Evolutionary conservation across 1,139 yeast species (phyloP).

Genomic region (Debaryomycetaceae sp.): DNA sequence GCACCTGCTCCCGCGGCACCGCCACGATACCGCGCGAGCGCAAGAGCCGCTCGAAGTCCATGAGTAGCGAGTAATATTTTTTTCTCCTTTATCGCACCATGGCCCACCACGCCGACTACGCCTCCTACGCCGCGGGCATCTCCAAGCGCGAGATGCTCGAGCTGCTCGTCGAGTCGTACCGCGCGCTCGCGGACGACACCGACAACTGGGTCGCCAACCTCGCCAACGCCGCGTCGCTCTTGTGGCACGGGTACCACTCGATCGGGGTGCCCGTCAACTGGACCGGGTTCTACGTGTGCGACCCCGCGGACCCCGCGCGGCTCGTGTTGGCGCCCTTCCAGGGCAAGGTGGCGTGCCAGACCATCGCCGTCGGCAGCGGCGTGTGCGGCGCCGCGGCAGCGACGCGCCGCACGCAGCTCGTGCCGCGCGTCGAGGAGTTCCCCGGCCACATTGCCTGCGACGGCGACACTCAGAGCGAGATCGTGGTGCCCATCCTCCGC

Average conservation of each 20-base stretch:
- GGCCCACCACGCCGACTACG: slow-evolving; percentile 57
- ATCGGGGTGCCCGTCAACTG: slow-evolving; percentile 65
- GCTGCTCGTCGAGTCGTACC: slow-evolving; percentile 54
- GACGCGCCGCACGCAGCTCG: slow-evolving; percentile 58
- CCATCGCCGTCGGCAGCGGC: slow-evolving; percentile 72
- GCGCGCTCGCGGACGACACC: slow-evolving; percentile 59
- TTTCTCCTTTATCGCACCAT: slow-evolving; percentile 1
- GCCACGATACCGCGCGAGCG: no score
- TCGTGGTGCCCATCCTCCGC: slow-evolving; percentile 75
- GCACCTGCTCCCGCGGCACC: slow-evolving; percentile 1
- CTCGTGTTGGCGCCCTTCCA: slow-evolving; percentile 89
- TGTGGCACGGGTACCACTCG: slow-evolving; percentile 84
- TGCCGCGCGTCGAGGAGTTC: slow-evolving; percentile 66
- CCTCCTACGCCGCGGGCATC: slow-evolving; percentile 36
- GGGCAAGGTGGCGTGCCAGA: slow-evolving; percentile 95
- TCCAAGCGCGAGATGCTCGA: slow-evolving; percentile 58
- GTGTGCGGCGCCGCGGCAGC: slow-evolving; percentile 88
- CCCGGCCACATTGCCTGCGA: slow-evolving; percentile 98
- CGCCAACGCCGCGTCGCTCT: slow-evolving; percentile 76
- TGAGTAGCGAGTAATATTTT: neutral
- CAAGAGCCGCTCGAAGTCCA: slow-evolving; percentile 1
- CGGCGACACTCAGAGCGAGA: slow-evolving; percentile 89
- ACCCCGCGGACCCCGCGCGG: slow-evolving; percentile 30
- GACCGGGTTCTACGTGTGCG: slow-evolving; percentile 82
- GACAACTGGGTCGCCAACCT: slow-evolving; percentile 85